These are phyloP conservation scores for Salix caprea DNA, from an alignment of 345 rosid genomes.

Conservation along the genomic window DNA sequence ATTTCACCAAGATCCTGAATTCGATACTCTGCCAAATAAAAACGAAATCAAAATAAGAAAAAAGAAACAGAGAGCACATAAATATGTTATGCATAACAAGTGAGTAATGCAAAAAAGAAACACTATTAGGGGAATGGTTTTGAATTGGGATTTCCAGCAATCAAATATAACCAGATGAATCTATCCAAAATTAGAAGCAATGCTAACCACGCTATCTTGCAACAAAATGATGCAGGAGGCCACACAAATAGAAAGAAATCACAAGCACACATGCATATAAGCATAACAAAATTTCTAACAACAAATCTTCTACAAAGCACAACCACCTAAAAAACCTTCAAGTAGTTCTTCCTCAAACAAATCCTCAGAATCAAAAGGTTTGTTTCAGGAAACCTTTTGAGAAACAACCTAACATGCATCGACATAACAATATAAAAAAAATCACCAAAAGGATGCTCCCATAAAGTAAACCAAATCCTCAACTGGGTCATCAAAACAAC, in stretches of 20 bases:
- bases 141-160: slow-evolving; percentile 6
- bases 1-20: slow-evolving; percentile 17
- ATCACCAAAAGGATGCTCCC: slow-evolving; percentile 10
- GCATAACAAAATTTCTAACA: not conserved
- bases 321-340: not conserved
- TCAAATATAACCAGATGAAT: not conserved
- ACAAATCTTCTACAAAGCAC: not conserved
- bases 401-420: not conserved
- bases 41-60: slow-evolving; percentile 5
- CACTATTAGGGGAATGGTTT: not conserved
- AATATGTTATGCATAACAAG: slow-evolving; percentile 3
- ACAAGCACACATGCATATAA: not conserved
- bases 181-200: slow-evolving; percentile 15
- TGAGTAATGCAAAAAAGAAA: slow-evolving; percentile 7
- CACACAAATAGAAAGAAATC: not conserved
- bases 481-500: slow-evolving; percentile 19
- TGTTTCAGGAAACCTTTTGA: too few species aligned
- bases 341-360: slow-evolving; percentile 5
- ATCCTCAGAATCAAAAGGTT: not conserved
- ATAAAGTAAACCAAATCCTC: slow-evolving; percentile 19
- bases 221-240: not conserved
- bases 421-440: not conserved
- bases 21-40: slow-evolving; percentile 25
- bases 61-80: not conserved
- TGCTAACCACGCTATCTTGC: not conserved